Evolutionary conservation across 768 basidiomycete species (phyloP), one percentile per base, ranked within the genome.

Genomic region (Jaapia argillacea): DNA sequence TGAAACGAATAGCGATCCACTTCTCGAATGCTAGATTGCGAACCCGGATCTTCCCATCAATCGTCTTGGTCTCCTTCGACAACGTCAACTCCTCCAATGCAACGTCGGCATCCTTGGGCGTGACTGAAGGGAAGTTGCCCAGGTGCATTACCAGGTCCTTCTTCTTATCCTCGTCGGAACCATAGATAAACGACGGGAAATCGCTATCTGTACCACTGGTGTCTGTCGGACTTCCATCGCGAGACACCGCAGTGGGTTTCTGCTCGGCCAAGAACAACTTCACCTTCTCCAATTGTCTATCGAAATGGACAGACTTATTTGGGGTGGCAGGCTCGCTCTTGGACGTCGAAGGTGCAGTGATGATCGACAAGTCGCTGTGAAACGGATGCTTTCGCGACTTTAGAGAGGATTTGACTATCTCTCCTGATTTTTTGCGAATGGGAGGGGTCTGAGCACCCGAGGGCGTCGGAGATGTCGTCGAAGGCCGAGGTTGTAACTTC

Each of bases 221-320:
- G 54, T 89, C 85, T 3, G 81, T 85, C 3, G 92, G 93, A 51
- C 85, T 87, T 1, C 90, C 91, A 51, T 89, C 83, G 37, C 94
- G 77, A 10, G 84, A 88, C 14, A 99, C 94, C 1, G 93, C 92
- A 5, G 88, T 72, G 4, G 94, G 94, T 58, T 91, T 91, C 63
- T 98, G 94, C 63, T 91, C 87, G 10, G 93, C 82, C 45, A 93
- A 69, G 69, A 98, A 98, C 38, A 93, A 74, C 63, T 93, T 93
- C 48, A 98, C 87, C 44, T 90, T 87, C 61, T 96, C 94, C 42
- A 97, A 75, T 57, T 92, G 78, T 4, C 81, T 60, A 63, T 94
- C 88, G 48, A 99, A 99, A 55, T 96, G 90, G 6, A 99, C 94
- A 21, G 79, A 81, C 59, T 96, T 93, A 49, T 70, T 80, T 0